Evolutionary conservation across 192 early-diverging fungal genomes (phyloP).

Genomic region (Linderina pennispora): DNA sequence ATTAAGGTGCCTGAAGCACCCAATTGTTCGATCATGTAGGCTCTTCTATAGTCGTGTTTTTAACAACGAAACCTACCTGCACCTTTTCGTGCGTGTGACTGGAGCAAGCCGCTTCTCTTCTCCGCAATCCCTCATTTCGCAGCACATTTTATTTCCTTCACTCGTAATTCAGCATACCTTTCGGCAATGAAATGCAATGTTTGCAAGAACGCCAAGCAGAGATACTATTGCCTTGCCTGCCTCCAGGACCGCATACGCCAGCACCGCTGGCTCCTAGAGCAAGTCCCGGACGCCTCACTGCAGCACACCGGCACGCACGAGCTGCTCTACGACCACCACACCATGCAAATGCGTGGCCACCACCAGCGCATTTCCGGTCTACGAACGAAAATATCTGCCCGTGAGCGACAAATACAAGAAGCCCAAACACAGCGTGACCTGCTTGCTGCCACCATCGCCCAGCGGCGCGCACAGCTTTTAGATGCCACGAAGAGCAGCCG

Average conservation of each 20-base stretch:
- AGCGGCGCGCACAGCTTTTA: constrained; percentile 3
- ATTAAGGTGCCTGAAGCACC: constrained; percentile 54
- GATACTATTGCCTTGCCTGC: constrained; percentile 35
- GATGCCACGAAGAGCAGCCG: constrained; percentile 2
- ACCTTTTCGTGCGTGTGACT: background rate
- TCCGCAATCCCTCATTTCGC: background rate
- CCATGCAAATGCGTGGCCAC: constrained; percentile 10
- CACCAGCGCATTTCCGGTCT: constrained; percentile 19
- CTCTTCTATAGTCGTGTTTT: background rate
- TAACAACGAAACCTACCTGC: background rate
- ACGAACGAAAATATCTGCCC: constrained; percentile 10
- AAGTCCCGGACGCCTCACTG: background rate
- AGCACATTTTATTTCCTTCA: background rate
- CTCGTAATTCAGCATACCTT: too few species aligned
- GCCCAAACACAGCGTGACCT: constrained; percentile 11
- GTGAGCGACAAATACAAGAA: constrained; percentile 22
- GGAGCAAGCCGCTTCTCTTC: background rate
- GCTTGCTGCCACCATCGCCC: background rate
- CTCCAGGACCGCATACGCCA: constrained; percentile 33
- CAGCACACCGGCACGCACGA: background rate
- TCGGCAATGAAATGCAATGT: constrained; percentile 44
- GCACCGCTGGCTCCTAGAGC: constrained; percentile 21
- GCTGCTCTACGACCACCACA: constrained; percentile 21
- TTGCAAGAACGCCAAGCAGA: constrained; percentile 17
- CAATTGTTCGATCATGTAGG: constrained; percentile 27